A percentile compares a stretch with the other conserved stretches of the same genome.
Evolutionary conservation across 768 basidiomycete genomes (phyloP).

Genomic region (Termitomyces sp.): DNA sequence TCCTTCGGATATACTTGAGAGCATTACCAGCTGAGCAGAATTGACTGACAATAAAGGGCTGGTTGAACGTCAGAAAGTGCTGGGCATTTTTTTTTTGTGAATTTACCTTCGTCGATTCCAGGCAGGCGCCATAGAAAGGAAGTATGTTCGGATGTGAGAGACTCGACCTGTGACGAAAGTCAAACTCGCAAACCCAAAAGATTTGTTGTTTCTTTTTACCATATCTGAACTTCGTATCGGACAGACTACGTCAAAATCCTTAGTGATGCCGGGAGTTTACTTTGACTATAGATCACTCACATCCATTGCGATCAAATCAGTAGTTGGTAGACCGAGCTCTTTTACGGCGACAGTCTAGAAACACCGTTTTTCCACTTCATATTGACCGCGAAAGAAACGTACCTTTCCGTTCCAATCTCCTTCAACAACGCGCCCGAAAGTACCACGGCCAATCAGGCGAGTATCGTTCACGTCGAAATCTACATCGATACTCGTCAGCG

Average conservation of each 20-base stretch:
- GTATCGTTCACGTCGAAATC: slow-evolving; percentile 15
- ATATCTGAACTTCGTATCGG: slow-evolving; percentile 37
- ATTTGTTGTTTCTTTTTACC: slow-evolving; percentile 20
- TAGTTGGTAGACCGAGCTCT: slow-evolving; percentile 19
- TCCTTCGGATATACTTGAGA: slow-evolving; percentile 6
- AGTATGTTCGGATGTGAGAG: slow-evolving; percentile 39
- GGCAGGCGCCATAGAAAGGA: slow-evolving; percentile 45
- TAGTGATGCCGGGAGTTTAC: neutral
- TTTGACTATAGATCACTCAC: neutral
- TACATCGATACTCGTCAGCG: slow-evolving; percentile 23
- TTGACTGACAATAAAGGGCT: slow-evolving; percentile 13
- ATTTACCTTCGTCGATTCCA: slow-evolving; percentile 31
- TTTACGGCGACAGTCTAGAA: slow-evolving; percentile 25
- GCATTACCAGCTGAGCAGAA: slow-evolving; percentile 9
- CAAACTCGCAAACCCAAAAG: neutral
- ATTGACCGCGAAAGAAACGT: neutral
- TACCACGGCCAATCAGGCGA: slow-evolving; percentile 20
- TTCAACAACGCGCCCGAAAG: slow-evolving; percentile 23
- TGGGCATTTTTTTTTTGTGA: neutral
- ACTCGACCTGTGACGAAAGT: slow-evolving; percentile 27
- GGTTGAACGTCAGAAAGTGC: neutral
- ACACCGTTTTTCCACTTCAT: neutral
- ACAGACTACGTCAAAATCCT: slow-evolving; percentile 28
- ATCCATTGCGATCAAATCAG: slow-evolving; percentile 1
- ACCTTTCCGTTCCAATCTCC: slow-evolving; percentile 25